phyloP scores from a whole-genome alignment of 768 basidiomycete species.

The Lactarius vividus region DNA sequence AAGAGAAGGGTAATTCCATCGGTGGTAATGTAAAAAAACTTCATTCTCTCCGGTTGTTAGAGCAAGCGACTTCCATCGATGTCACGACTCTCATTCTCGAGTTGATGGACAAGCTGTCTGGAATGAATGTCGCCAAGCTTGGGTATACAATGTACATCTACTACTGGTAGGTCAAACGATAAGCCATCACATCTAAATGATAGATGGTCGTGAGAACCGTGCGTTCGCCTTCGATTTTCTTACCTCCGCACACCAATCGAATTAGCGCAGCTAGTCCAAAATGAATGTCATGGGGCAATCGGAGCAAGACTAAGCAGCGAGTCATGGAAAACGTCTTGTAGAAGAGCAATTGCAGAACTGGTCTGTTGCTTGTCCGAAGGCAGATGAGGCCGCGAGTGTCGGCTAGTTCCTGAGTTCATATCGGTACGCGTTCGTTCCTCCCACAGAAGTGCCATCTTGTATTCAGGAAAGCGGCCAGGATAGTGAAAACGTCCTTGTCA shows the following conservation, averaged over 20 bases:
- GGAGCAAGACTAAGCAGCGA: background rate
- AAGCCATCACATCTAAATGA: conserved; percentile 8
- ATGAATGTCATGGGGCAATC: background rate
- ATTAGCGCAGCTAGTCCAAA: background rate
- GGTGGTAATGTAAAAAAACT: background rate
- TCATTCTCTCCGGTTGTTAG: background rate
- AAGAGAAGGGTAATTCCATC: background rate
- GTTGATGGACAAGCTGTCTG: background rate
- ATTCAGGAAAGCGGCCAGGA: background rate
- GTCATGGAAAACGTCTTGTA: background rate
- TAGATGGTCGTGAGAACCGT: conserved; percentile 17
- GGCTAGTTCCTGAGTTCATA: background rate
- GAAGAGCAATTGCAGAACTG: background rate
- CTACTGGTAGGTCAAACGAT: background rate
- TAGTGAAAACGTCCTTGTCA: background rate
- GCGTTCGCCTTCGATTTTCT: background rate
- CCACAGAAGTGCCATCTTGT: background rate
- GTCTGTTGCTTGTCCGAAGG: background rate
- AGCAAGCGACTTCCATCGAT: background rate
- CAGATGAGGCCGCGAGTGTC: background rate
- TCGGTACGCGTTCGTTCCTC: background rate
- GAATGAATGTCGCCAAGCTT: background rate
- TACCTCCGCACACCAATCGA: conserved; percentile 2
- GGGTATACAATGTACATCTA: background rate
- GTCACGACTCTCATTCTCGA: background rate